Evolutionary conservation across 1,139 yeast species (phyloP).

Genomic region (Geotrichum candidum): DNA sequence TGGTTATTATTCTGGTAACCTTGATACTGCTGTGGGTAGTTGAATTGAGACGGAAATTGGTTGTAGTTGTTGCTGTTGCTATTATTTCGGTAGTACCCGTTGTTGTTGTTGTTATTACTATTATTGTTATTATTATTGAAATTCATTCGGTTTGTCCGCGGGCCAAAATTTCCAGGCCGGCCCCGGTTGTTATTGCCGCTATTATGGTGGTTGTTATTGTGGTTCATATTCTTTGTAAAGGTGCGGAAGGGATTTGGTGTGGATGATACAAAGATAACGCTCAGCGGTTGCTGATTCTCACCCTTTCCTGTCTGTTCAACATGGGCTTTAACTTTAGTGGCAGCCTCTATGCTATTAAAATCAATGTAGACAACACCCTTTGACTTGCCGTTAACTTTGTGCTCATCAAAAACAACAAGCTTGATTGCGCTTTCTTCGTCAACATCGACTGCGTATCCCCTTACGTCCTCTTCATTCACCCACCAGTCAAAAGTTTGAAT

Average conservation of each 20-base stretch:
- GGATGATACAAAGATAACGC: slow-evolving; percentile 17
- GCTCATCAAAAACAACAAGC: slow-evolving; percentile 31
- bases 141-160: neutral
- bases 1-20: slow-evolving; percentile 14
- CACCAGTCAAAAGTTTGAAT: slow-evolving; percentile 32
- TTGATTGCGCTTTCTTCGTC: slow-evolving; percentile 24
- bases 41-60: slow-evolving; percentile 19
- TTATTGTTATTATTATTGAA: slow-evolving; percentile 1
- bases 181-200: slow-evolving; percentile 9
- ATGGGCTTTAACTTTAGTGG: slow-evolving; percentile 17
- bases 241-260: slow-evolving; percentile 22
- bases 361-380: slow-evolving; percentile 28
- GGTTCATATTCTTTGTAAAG: slow-evolving; percentile 5
- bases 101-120: slow-evolving; percentile 4
- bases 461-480: slow-evolving; percentile 33
- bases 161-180: neutral
- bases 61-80: neutral
- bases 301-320: slow-evolving; percentile 10
- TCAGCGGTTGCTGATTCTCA: slow-evolving; percentile 9
- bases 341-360: slow-evolving; percentile 17
- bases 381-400: slow-evolving; percentile 34
- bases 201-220: slow-evolving; percentile 21
- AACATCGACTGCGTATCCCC: slow-evolving; percentile 31
- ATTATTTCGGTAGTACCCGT: neutral
- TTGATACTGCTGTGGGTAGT: slow-evolving; percentile 19